Percentiles rank a stretch among this genome's conserved stretches.
These are phyloP conservation scores for Cyclotella atomus DNA, from an alignment of 108 stramenopile species.

Conservation along the genomic window DNA sequence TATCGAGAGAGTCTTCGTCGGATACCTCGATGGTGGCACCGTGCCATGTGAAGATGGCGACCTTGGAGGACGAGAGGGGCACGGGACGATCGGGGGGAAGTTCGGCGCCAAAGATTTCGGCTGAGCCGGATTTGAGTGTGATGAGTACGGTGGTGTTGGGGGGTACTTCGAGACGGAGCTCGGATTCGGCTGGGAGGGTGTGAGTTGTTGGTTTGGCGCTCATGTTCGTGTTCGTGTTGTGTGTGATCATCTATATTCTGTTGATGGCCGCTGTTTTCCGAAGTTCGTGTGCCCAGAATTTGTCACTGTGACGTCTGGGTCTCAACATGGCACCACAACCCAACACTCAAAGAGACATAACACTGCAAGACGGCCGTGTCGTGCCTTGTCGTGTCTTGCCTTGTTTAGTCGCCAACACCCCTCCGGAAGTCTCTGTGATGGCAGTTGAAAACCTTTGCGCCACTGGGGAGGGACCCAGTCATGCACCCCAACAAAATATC, in stretches of 20 bases:
- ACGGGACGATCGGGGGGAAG: conserved; percentile 47
- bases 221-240: conserved; percentile 12
- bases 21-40: conserved; percentile 81
- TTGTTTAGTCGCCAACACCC: no score
- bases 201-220: conserved; percentile 29
- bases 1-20: conserved; percentile 56
- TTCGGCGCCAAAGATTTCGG: conserved; percentile 60
- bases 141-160: conserved; percentile 32
- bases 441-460: no score
- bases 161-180: conserved; percentile 58
- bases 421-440: no score
- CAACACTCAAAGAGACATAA: no score
- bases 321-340: not conserved
- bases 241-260: no score
- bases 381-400: no score
- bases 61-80: conserved; percentile 65
- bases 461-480: no score
- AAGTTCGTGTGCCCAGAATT: not conserved
- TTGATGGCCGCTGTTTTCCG: no score
- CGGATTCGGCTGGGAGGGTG: conserved; percentile 50
- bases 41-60: conserved; percentile 91
- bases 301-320: not conserved
- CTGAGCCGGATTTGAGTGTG: conserved; percentile 31
- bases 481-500: no score
- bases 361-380: no score